Evolutionary conservation across 2,329 filamentous ascomycete species (phyloP), one percentile per base, ranked within the genome.

Genomic region (Zalaria sp.): DNA sequence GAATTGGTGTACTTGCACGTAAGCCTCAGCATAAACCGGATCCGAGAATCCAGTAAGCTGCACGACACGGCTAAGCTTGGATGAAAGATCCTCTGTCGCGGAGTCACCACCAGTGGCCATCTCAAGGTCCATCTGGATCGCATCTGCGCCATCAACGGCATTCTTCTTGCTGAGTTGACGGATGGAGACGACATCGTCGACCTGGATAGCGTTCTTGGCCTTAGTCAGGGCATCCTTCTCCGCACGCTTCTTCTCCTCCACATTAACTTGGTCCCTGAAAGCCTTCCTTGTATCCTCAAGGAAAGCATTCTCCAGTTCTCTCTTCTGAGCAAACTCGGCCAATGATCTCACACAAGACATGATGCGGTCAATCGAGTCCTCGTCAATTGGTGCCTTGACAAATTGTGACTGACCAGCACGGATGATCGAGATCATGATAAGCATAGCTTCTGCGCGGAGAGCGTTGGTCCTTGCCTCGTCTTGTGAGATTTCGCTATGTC

Each of bases 381-480:
- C 91, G 48, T 98, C 91, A 49, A 98, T 96, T 2, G 87, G 84
- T 1, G 86, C 83, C 68, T 96, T 96, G 57, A 93, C 91, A 52
- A 98, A 98, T 49, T 94, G 86, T n/a, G 89, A 96, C 64, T 98
- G 91, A 34, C 91, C 91, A 46, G 95, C 91, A 39, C 91, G 87
- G 51, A 98, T 86, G 51, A 98, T 93, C 4, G 91, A 96, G 53
- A 98, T 94, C 88, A 96, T 94, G 59, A 98, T 96, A 41, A 98
- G 74, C 91, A 98, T 98, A 36, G 91, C 91, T 63, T 98, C 91
- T 3, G 91, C 91, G 39, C 86, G 82, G 26, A 98, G 74, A 27
- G 89, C 88, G 54, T 98, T 98, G 27, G 89, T 96, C 34, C 91
- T 81, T 35, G 84, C 83, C 35, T 72, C 65, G 53, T 95, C 89